Evolutionary conservation across 129 eudicot genomes (phyloP).

Genomic region (Apium graveolens): DNA sequence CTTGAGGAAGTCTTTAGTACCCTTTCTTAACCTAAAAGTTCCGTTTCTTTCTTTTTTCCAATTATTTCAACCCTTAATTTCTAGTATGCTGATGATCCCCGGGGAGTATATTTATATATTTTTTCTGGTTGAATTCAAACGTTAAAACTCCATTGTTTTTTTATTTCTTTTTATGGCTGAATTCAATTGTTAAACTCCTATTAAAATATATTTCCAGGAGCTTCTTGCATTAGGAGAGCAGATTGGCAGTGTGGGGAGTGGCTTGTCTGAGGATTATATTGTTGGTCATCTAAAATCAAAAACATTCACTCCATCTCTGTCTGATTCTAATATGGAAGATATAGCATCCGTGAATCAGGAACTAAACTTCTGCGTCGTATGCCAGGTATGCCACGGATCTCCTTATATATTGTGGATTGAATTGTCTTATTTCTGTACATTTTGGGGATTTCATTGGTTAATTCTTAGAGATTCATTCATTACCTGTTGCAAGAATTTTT

Average conservation of each 20-base stretch:
- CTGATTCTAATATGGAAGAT: conserved; percentile 32
- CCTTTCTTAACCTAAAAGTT: not conserved
- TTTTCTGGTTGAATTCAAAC: not conserved
- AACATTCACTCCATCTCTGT: conserved; percentile 30
- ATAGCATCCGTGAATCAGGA: conserved; percentile 34
- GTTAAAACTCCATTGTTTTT: not conserved
- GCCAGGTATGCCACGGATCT: conserved; percentile 48
- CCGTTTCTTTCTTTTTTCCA: not conserved
- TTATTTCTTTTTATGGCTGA: not conserved
- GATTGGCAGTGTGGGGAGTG: conserved; percentile 57
- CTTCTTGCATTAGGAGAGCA: conserved; percentile 86
- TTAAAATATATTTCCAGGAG: conserved; percentile 37
- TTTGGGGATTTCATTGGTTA: not conserved
- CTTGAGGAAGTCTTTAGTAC: not conserved
- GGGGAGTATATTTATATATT: not conserved
- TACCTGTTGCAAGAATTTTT: not conserved
- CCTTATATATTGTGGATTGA: not conserved
- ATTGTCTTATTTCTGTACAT: not conserved
- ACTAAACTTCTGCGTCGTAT: conserved; percentile 56
- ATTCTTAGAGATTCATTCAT: not conserved
- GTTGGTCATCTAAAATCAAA: conserved; percentile 37
- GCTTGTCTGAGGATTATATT: conserved; percentile 55
- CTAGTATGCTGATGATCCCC: not conserved
- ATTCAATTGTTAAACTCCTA: not conserved
- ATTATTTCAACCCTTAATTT: not conserved